phyloP scores from a whole-genome alignment of 805 yeast species.

The Lipomyces orientalis region DNA sequence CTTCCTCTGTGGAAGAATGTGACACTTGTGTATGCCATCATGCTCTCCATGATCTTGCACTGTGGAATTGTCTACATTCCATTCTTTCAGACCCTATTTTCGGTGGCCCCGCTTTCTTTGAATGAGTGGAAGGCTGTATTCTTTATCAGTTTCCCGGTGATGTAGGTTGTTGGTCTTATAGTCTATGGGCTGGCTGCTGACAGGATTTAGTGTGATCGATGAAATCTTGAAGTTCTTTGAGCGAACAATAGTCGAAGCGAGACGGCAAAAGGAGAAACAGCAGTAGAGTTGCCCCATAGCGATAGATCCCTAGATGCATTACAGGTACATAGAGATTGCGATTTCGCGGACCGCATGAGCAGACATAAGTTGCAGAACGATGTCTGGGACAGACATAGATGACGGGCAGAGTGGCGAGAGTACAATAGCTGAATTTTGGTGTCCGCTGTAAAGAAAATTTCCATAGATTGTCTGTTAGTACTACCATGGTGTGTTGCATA shows the following conservation, averaged over 20 bases:
- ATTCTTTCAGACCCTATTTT: slow-evolving; percentile 45
- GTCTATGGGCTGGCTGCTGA: not conserved
- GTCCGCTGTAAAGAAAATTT: not conserved
- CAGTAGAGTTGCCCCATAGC: not conserved
- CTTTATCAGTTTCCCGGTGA: slow-evolving; percentile 48
- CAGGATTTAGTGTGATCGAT: slow-evolving; percentile 41
- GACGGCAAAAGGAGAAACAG: slow-evolving; percentile 15
- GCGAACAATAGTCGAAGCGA: slow-evolving; percentile 37
- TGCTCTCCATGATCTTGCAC: slow-evolving; percentile 48
- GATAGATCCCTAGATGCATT: not conserved
- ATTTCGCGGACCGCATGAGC: not conserved
- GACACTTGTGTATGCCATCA: slow-evolving; percentile 49
- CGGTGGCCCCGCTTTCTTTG: slow-evolving; percentile 45
- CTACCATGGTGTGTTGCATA: not conserved
- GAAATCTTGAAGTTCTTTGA: slow-evolving; percentile 49
- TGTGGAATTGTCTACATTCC: slow-evolving; percentile 47
- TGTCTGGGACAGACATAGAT: not conserved
- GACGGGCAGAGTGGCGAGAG: not conserved
- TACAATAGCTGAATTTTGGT: not conserved
- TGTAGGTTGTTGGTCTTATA: slow-evolving; percentile 22
- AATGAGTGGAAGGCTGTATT: slow-evolving; percentile 49
- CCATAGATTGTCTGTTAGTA: not conserved
- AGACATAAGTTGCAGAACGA: not conserved
- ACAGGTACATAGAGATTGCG: not conserved
- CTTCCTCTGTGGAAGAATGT: slow-evolving; percentile 51